Percentiles rank a stretch among this genome's conserved stretches.
These are phyloP conservation scores for Venturia carpophila DNA, from an alignment of 2,329 filamentous ascomycete genomes.

Conservation along the genomic window DNA sequence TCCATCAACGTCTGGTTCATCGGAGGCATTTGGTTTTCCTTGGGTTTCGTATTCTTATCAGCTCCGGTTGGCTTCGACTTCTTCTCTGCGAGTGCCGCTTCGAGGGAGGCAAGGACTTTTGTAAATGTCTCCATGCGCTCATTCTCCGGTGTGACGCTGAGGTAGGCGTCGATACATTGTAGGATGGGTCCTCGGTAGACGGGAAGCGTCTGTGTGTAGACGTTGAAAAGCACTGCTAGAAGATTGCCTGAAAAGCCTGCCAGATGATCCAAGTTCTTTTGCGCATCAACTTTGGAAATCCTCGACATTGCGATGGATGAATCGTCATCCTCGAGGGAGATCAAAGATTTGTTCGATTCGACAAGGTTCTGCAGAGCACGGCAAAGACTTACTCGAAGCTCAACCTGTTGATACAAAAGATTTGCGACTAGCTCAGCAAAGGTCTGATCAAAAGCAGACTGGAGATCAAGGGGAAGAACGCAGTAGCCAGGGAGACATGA, in stretches of 20 bases:
- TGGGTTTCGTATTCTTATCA: constrained; percentile 46
- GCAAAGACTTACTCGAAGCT: constrained; percentile 81
- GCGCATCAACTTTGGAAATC: constrained; percentile 65
- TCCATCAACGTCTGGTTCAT: constrained; percentile 95
- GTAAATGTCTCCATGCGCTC: constrained; percentile 85
- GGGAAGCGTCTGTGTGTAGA: constrained; percentile 92
- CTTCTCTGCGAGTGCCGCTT: constrained; percentile 55
- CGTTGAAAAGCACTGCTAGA: constrained; percentile 95
- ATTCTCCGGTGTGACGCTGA: constrained; percentile 72
- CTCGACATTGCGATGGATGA: constrained; percentile 71
- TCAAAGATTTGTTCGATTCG: constrained; percentile 81
- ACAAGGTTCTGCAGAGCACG: constrained; percentile 77
- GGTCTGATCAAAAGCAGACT: constrained; percentile 70
- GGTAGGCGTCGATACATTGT: constrained; percentile 87
- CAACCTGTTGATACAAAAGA: constrained; percentile 83
- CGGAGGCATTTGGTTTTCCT: constrained; percentile 61
- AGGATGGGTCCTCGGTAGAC: constrained; percentile 86
- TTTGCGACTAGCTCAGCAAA: constrained; percentile 91
- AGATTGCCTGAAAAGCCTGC: constrained; percentile 76
- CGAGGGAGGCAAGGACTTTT: constrained; percentile 77
- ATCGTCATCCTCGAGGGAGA: constrained; percentile 57
- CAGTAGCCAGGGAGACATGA: constrained; percentile 90
- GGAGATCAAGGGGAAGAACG: constrained; percentile 71
- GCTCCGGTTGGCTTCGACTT: constrained; percentile 50
- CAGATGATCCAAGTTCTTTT: constrained; percentile 75